A percentile compares a stretch with the other conserved stretches of the same genome.
Evolutionary conservation across 495 filamentous ascomycete genomes (phyloP).

Genomic region (Penicillium turbatum): DNA sequence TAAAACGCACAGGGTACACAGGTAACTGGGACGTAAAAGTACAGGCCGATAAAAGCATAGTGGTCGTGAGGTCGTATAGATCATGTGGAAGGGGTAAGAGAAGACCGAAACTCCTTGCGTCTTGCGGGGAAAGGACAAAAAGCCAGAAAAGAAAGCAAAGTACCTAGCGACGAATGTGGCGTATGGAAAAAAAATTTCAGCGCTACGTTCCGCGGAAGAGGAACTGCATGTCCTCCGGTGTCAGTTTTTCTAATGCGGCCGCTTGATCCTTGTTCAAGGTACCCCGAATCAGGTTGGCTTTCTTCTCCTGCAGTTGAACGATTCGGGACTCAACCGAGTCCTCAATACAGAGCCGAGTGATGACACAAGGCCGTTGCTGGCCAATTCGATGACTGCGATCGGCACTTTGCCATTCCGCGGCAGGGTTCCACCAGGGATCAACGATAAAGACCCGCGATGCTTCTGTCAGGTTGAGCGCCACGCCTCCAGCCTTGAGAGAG

Average conservation of each 20-base stretch:
- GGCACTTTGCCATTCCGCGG: constrained; percentile 94
- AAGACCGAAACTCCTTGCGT: neutral
- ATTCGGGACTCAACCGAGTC: constrained; percentile 94
- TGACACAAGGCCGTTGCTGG: constrained; percentile 87
- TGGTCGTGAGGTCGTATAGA: constrained; percentile 11
- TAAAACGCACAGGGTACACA: too few relatives aligned
- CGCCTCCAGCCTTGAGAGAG: constrained; percentile 90
- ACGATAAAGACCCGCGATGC: constrained; percentile 92
- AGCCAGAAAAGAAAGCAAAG: neutral
- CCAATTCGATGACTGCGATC: constrained; percentile 97
- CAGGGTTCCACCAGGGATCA: constrained; percentile 98
- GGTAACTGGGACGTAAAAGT: neutral
- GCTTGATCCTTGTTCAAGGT: constrained; percentile 89
- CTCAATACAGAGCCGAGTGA: constrained; percentile 90
- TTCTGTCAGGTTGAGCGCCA: constrained; percentile 91
- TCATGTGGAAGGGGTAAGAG: neutral
- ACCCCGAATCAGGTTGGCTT: constrained; percentile 90
- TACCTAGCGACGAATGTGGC: constrained; percentile 1
- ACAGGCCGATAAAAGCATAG: neutral
- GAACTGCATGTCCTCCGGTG: constrained; percentile 90
- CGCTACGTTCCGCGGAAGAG: constrained; percentile 67
- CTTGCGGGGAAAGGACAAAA: neutral
- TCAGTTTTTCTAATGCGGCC: constrained; percentile 78
- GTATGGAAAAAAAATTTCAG: neutral
- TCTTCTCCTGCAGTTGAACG: constrained; percentile 94